A percentile compares a stretch with the other conserved stretches of the same genome.
These are phyloP conservation scores for Phellopilus nigrolimitatus DNA, from an alignment of 1,284 basidiomycete genomes.

Conservation along the genomic window DNA sequence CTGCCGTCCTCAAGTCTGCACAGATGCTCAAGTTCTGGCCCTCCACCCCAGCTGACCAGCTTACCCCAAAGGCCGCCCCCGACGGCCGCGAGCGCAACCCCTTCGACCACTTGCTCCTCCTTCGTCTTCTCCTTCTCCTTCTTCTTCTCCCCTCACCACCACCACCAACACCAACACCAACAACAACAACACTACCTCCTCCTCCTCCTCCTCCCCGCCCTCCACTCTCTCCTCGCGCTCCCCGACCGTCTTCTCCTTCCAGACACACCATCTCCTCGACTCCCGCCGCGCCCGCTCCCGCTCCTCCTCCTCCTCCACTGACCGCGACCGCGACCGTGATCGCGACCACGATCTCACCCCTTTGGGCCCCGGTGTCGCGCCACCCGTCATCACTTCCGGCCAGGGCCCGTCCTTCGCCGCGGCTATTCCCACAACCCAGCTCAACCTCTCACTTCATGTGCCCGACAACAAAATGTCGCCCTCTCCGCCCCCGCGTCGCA, in stretches of 20 bases:
- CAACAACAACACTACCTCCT: constrained; percentile 9
- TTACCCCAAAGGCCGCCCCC: constrained; percentile 61
- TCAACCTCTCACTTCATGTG: constrained; percentile 62
- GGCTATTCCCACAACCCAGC: constrained; percentile 65
- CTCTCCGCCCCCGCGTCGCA: constrained; percentile 41
- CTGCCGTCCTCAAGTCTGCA: constrained; percentile 21
- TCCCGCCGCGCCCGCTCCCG: constrained; percentile 27
- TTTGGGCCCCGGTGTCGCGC: constrained; percentile 28
- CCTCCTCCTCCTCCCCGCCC: too few relatives aligned
- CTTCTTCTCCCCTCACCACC: constrained; percentile 26
- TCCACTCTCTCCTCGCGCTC: constrained; percentile 22
- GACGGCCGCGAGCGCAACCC: constrained; percentile 62
- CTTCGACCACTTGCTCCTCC: constrained; percentile 50
- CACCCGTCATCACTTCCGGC: constrained; percentile 35
- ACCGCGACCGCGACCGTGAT: constrained; percentile 27
- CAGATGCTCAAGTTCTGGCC: constrained; percentile 69
- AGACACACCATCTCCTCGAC: constrained; percentile 39
- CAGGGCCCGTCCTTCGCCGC: constrained; percentile 40
- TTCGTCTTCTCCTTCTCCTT: constrained; percentile 25
- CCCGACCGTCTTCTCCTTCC: constrained; percentile 24
- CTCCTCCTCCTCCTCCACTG: constrained; percentile 24
- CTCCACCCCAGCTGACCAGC: constrained; percentile 54
- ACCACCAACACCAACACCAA: constrained; percentile 23
- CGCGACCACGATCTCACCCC: constrained; percentile 28
- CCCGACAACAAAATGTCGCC: constrained; percentile 68